Conservation (phyloP, 371 early-diverging fungal species). For the Thermomucor indicae-seudaticae region DNA sequence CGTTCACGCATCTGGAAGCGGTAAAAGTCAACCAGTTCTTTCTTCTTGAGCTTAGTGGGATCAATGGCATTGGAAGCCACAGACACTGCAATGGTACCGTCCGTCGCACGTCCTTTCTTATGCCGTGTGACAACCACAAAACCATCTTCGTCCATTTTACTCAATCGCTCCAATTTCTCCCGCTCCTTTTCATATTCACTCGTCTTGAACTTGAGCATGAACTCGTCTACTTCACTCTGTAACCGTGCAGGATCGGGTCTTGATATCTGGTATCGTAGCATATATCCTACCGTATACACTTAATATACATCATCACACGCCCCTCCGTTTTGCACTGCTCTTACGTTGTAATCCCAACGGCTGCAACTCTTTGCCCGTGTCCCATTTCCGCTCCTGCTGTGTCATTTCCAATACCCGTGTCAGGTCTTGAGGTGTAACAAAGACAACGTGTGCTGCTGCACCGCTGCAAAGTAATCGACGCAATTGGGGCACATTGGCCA, state of each 20-base stretch:
- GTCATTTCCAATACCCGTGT: slow-evolving; percentile 61
- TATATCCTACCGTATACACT: slow-evolving; percentile 21
- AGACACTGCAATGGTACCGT: slow-evolving; percentile 53
- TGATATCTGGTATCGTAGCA: slow-evolving; percentile 40
- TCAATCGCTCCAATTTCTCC: slow-evolving; percentile 54
- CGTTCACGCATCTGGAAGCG: slow-evolving; percentile 91
- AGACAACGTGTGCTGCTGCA: slow-evolving; percentile 74
- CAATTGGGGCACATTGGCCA: slow-evolving; percentile 12
- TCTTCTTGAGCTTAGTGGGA: slow-evolving; percentile 55
- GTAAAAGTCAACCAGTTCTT: slow-evolving; percentile 84
- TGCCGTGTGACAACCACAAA: slow-evolving; percentile 81
- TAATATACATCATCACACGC: not conserved
- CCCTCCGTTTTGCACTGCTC: slow-evolving; percentile 1
- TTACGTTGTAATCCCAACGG: slow-evolving; percentile 55
- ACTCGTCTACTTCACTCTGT: slow-evolving; percentile 62
- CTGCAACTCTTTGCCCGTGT: slow-evolving; percentile 37
- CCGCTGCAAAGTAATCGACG: slow-evolving; percentile 49
- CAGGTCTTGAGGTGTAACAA: slow-evolving; percentile 62
- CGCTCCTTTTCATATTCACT: slow-evolving; percentile 71
- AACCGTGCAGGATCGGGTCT: slow-evolving; percentile 58
- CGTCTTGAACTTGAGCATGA: slow-evolving; percentile 79
- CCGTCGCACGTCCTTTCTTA: slow-evolving; percentile 53
- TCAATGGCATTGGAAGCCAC: slow-evolving; percentile 40
- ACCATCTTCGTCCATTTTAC: slow-evolving; percentile 93
- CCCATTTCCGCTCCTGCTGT: slow-evolving; percentile 60